Conservation (phyloP, 805 yeast genomes). For the Wickerhamiella occidentalis region DNA sequence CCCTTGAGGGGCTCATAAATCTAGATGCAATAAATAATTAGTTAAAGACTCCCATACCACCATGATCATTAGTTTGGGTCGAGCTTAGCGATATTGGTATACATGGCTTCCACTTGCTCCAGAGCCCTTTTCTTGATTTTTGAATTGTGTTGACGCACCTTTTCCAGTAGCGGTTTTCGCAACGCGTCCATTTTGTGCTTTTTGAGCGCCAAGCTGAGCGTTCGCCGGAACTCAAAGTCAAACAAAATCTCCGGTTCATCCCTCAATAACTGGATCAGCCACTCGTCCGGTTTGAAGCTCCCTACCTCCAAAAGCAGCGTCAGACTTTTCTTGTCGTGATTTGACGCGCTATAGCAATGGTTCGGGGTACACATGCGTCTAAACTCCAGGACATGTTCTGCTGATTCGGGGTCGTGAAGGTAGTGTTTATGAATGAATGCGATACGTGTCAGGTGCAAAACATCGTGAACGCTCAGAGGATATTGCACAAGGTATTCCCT, state of each 20-base stretch:
- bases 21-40: too few relatives aligned
- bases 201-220: neutral
- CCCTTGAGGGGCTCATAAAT: too few relatives aligned
- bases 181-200: neutral
- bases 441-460: constrained; percentile 17
- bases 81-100: neutral
- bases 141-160: neutral
- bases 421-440: constrained; percentile 13
- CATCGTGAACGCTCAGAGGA: constrained; percentile 17
- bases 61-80: too few relatives aligned
- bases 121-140: neutral
- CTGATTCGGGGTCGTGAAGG: constrained; percentile 2
- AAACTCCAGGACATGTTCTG: constrained; percentile 6
- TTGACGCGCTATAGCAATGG: neutral
- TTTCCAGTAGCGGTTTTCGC: neutral
- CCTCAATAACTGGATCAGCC: neutral
- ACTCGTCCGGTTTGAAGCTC: neutral
- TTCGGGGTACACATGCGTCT: constrained; percentile 3
- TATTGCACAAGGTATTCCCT: constrained; percentile 19
- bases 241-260: neutral
- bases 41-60: too few relatives aligned
- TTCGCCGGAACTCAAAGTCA: constrained; percentile 1
- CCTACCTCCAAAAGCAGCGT: neutral
- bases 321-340: constrained; percentile 5
- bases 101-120: neutral